Evolutionary conservation across 73 alveolate species (phyloP).

Genomic region (Paramecium caudatum): DNA sequence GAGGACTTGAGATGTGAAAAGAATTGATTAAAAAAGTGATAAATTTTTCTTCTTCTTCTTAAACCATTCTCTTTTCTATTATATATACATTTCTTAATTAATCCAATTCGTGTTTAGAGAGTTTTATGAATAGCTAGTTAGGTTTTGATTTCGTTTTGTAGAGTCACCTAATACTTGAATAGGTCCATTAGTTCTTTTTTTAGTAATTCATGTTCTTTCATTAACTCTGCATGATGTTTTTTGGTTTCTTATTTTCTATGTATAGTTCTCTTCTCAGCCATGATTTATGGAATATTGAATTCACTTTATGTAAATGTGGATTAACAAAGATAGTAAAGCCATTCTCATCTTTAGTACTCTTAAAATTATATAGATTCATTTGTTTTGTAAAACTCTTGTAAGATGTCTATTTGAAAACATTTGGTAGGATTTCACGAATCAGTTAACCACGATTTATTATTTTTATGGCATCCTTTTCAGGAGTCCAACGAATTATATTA

Average conservation of each 20-base stretch:
- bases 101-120: background rate
- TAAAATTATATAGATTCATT: slow-evolving; percentile 55
- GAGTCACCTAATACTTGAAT: background rate
- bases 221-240: background rate
- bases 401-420: background rate
- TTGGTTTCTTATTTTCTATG: background rate
- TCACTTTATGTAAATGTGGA: slow-evolving; percentile 21
- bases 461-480: slow-evolving; percentile 1
- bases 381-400: slow-evolving; percentile 47
- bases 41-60: slow-evolving; percentile 18
- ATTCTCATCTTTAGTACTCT: slow-evolving; percentile 59
- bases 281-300: slow-evolving; percentile 22
- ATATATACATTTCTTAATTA: slow-evolving; percentile 3
- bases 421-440: slow-evolving; percentile 21
- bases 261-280: slow-evolving; percentile 46
- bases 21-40: background rate
- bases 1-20: slow-evolving; percentile 29
- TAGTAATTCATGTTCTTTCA: background rate
- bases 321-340: slow-evolving; percentile 27
- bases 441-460: background rate
- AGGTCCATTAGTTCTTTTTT: background rate
- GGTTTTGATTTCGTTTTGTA: background rate
- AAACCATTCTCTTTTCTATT: slow-evolving; percentile 8
- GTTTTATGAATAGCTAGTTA: background rate
- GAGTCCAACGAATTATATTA: slow-evolving; percentile 25